Conservation (phyloP, 257 asterid species). For the Gentiana dahurica region DNA sequence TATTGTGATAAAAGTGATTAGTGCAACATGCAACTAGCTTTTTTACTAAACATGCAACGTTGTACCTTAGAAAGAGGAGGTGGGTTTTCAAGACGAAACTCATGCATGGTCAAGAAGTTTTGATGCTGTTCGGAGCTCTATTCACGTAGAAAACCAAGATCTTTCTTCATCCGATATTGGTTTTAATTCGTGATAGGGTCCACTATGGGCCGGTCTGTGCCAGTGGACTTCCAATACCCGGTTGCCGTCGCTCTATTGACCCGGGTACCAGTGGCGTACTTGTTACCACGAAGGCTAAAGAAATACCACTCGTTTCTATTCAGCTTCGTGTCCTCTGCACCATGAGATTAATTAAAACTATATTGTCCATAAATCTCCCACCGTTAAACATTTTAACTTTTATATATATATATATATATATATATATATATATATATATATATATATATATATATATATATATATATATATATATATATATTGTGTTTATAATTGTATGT, state of each 20-base stretch:
- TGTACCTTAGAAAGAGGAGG: constrained; percentile 67
- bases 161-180: constrained; percentile 70
- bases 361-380: too few species aligned
- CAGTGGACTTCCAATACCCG: constrained; percentile 96
- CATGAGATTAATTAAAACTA: neutral
- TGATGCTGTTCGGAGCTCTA: constrained; percentile 81
- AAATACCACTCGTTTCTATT: constrained; percentile 84
- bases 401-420: too few species aligned
- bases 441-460: too few species aligned
- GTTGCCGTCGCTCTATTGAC: constrained; percentile 36
- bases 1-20: too few species aligned
- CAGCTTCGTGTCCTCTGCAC: constrained; percentile 60
- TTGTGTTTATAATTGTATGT: too few species aligned
- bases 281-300: constrained; percentile 21
- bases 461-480: too few species aligned
- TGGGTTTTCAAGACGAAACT: constrained; percentile 77
- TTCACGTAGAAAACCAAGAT: constrained; percentile 75
- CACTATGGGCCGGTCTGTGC: constrained; percentile 53
- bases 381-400: too few species aligned
- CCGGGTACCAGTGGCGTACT: too few species aligned
- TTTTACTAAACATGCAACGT: too few species aligned
- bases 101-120: constrained; percentile 89
- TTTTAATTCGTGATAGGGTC: constrained; percentile 26
- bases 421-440: too few species aligned
- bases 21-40: too few species aligned